Evolutionary conservation across 768 basidiomycete genomes (phyloP).

Genomic region (Lentinula detonsa): DNA sequence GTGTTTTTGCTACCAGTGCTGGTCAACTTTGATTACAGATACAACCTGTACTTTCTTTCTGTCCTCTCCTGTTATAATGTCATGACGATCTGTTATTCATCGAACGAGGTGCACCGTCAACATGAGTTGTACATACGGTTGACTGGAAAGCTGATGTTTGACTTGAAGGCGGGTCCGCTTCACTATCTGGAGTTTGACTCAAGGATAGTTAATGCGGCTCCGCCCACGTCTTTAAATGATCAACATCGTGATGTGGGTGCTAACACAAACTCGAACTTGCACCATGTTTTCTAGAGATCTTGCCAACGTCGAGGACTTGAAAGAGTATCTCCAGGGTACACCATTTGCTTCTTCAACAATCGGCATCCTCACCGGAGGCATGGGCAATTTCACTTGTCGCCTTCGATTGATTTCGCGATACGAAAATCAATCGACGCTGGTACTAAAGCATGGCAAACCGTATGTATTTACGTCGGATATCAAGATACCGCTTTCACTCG

Average conservation of each 20-base stretch:
- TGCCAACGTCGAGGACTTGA: not conserved
- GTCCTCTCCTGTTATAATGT: not conserved
- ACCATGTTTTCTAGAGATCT: not conserved
- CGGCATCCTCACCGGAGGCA: slow-evolving; percentile 42
- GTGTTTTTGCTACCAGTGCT: slow-evolving; percentile 5
- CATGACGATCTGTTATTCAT: not conserved
- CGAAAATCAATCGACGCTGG: slow-evolving; percentile 37
- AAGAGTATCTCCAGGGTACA: slow-evolving; percentile 39
- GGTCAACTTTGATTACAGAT: slow-evolving; percentile 4
- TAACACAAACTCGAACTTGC: not conserved
- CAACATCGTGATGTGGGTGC: not conserved
- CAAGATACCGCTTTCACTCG: slow-evolving; percentile 28
- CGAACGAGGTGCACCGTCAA: too few species aligned
- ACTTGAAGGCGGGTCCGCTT: too few species aligned
- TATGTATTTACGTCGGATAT: slow-evolving; percentile 21
- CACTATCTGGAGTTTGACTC: not conserved
- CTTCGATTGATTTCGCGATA: slow-evolving; percentile 35
- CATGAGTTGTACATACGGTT: too few species aligned
- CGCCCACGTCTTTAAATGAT: not conserved
- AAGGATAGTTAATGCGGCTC: not conserved
- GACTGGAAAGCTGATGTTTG: too few species aligned
- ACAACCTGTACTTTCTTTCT: not conserved
- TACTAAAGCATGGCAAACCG: slow-evolving; percentile 54
- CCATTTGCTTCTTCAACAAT: slow-evolving; percentile 38
- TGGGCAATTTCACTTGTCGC: slow-evolving; percentile 53